Evolutionary conservation across 768 basidiomycete species (phyloP).

Genomic region (Amyloporia xantha): DNA sequence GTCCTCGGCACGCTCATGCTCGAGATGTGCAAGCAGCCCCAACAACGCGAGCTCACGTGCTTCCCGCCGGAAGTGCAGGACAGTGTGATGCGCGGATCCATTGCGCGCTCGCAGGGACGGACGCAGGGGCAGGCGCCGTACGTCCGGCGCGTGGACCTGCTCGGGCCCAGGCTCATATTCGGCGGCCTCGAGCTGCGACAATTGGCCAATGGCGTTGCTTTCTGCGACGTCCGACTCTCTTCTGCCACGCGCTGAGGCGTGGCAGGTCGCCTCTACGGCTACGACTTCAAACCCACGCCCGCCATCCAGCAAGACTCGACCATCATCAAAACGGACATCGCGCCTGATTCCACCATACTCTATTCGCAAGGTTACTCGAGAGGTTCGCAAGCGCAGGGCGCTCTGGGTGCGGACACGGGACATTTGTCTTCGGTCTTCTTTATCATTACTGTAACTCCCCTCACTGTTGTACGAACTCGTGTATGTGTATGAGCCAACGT

Average conservation of each 20-base stretch:
- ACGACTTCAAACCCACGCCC: neutral
- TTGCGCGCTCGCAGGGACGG: neutral
- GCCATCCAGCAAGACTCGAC: neutral
- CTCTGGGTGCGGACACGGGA: too few relatives aligned
- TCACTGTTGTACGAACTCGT: too few relatives aligned
- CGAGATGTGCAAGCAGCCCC: conserved; percentile 3
- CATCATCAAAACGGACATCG: neutral
- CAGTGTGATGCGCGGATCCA: neutral
- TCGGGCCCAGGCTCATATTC: neutral
- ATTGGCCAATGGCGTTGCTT: conserved; percentile 3
- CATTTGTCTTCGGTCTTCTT: too few relatives aligned
- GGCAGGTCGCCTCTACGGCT: conserved; percentile 11
- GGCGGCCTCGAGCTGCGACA: conserved; percentile 2
- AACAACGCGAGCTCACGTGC: neutral
- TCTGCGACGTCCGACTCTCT: conserved; percentile 5
- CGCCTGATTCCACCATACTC: neutral
- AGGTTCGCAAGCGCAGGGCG: neutral
- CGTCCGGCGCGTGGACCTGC: neutral
- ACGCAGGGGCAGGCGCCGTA: neutral
- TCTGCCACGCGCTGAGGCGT: conserved; percentile 24
- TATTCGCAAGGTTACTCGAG: neutral
- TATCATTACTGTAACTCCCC: too few relatives aligned
- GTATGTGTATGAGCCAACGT: too few relatives aligned
- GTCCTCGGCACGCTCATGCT: conserved; percentile 6
- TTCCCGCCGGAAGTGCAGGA: neutral